Conservation (phyloP, 441 rosid genomes). For the Pelargonium fulgidum region DNA sequence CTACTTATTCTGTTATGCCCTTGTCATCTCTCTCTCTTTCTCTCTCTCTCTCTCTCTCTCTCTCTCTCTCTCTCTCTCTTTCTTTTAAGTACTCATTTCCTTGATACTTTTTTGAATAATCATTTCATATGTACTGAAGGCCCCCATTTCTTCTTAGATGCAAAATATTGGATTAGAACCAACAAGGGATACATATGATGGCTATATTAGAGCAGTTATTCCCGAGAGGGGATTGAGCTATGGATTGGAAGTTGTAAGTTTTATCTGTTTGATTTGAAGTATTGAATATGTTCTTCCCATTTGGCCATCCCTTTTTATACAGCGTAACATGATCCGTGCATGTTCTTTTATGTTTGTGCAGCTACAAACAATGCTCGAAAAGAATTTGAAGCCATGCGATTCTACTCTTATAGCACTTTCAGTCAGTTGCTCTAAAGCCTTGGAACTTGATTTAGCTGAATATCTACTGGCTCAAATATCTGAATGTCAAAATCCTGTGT, state of each 20-base stretch:
- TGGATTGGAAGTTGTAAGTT: slow-evolving; percentile 59
- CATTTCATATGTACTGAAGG: slow-evolving; percentile 19
- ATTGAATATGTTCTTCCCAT: slow-evolving; percentile 13
- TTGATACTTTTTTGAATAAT: slow-evolving; percentile 15
- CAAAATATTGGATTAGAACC: slow-evolving; percentile 66
- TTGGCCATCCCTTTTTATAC: background rate
- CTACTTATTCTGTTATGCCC: background rate
- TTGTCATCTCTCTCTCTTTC: background rate
- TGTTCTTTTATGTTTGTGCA: slow-evolving; percentile 10
- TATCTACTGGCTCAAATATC: slow-evolving; percentile 54
- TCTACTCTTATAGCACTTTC: slow-evolving; percentile 23
- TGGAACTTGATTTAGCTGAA: slow-evolving; percentile 80
- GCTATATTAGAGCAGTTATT: slow-evolving; percentile 57
- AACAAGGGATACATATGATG: slow-evolving; percentile 54
- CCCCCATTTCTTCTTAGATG: slow-evolving; percentile 42
- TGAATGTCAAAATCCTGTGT: slow-evolving; percentile 35
- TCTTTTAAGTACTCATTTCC: background rate
- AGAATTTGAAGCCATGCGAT: slow-evolving; percentile 23
- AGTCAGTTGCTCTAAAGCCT: slow-evolving; percentile 25
- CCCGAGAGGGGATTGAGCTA: slow-evolving; percentile 35
- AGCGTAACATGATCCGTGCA: background rate
- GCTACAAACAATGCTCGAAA: slow-evolving; percentile 20
- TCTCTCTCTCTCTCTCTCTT: background rate
- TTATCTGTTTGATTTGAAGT: slow-evolving; percentile 15
- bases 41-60: background rate